Evolutionary conservation across 164 flowering plant genomes (phyloP).

Genomic region (Sextonia rubra): DNA sequence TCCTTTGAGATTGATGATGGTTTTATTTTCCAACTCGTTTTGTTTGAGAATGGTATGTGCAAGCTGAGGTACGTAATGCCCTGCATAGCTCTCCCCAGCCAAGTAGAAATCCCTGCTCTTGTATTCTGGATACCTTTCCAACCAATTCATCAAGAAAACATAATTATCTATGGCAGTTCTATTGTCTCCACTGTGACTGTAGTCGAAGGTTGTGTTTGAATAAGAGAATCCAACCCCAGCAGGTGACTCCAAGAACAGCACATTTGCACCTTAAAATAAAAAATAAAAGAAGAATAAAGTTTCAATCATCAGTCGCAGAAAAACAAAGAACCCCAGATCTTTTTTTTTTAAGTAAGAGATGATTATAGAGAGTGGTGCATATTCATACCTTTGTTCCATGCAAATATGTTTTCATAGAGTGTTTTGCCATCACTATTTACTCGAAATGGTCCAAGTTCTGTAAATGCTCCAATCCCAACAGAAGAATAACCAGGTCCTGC

Average conservation of each 20-base stretch:
- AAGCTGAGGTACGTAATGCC: slow-evolving; percentile 67
- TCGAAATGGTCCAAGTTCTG: slow-evolving; percentile 75
- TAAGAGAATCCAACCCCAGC: slow-evolving; percentile 73
- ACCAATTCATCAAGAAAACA: slow-evolving; percentile 56
- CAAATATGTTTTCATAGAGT: slow-evolving; percentile 40
- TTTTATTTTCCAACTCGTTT: slow-evolving; percentile 30
- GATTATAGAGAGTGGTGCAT: no score
- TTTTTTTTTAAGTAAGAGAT: no score
- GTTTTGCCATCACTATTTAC: slow-evolving; percentile 63
- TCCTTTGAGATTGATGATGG: slow-evolving; percentile 51
- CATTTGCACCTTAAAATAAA: slow-evolving; percentile 48
- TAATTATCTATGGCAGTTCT: slow-evolving; percentile 48
- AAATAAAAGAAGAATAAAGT: no score
- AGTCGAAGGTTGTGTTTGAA: slow-evolving; percentile 48
- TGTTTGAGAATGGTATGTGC: slow-evolving; percentile 50
- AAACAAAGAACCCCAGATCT: no score
- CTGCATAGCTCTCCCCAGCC: slow-evolving; percentile 70
- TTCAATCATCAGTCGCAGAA: no score
- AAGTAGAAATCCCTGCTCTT: slow-evolving; percentile 55
- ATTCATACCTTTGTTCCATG: slow-evolving; percentile 27
- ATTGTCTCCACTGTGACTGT: slow-evolving; percentile 35
- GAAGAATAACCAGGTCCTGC: slow-evolving; percentile 92
- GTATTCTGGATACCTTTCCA: slow-evolving; percentile 65
- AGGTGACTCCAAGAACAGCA: slow-evolving; percentile 63
- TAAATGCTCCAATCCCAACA: slow-evolving; percentile 69